phyloP scores from a whole-genome alignment of 805 yeast genomes.

The Dipodascopsis uninucleata region DNA sequence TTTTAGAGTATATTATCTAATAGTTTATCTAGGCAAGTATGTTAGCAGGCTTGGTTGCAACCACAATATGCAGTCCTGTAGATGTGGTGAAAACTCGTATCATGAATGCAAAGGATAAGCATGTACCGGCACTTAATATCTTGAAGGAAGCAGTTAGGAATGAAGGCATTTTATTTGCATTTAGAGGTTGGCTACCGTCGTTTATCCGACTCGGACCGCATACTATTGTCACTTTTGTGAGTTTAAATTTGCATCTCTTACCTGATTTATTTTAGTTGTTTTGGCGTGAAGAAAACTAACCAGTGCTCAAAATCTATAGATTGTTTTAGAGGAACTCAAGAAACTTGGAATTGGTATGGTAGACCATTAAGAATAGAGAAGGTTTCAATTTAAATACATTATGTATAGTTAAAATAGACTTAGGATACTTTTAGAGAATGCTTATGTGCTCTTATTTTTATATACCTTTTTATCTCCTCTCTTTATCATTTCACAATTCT shows the following conservation, averaged over 20 bases:
- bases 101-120: conserved; percentile 53
- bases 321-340: conserved; percentile 39
- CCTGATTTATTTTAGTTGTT: neutral
- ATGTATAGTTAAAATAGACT: conserved; percentile 5
- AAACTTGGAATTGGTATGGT: conserved; percentile 32
- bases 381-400: no score
- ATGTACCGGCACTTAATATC: conserved; percentile 47
- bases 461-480: neutral
- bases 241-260: no score
- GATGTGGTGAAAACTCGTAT: conserved; percentile 86
- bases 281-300: neutral
- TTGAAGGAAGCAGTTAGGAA: conserved; percentile 52
- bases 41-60: conserved; percentile 81
- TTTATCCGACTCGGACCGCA: conserved; percentile 80
- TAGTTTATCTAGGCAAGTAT: conserved; percentile 73
- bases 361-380: no score
- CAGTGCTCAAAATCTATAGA: conserved; percentile 5
- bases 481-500: no score
- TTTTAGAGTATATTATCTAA: no score
- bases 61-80: conserved; percentile 89
- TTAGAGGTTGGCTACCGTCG: conserved; percentile 88
- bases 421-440: neutral
- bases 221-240: conserved; percentile 40
- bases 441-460: conserved; percentile 1
- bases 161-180: conserved; percentile 79